Base-by-base conservation (phyloP, 768 basidiomycete genomes). In the Sutorius australiensis region DNA sequence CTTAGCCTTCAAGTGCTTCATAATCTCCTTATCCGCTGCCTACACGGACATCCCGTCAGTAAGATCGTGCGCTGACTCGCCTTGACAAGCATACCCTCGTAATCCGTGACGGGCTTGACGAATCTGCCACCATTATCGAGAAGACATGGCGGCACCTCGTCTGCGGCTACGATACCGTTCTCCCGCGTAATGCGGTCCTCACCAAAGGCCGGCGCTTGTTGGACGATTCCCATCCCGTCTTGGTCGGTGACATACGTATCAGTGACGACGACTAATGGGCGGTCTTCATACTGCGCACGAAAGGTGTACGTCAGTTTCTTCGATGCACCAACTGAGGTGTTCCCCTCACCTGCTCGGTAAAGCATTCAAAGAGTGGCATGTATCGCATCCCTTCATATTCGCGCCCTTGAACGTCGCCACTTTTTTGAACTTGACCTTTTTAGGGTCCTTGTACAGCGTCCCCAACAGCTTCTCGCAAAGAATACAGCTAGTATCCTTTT, bases 191-290 rank as follows among this genome's bases (percentile, higher is more conserved):
- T 82, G 48, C 97, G 89, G 70, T 99, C 97, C 68, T 98, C 95
- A 75, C 97, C 97, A 64, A 97, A 98, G 0, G 89, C 95, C 3
- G 97, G 97, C 2, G 97, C 93, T 74, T 99, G 97, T 69, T 99
- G 97, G 30, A 99, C 97, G 63, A 98, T 95, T 62, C 97, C 97
- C 28, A 97, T 99, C 65, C 97, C 97, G 54, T 93, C 90, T 14
- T 83, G 80, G 61, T 87, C 89, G 3, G 92, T 95, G 44, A 99
- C 95, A 67, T 99, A 99, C 0, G 86, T 86, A 65, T 99, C 97
- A 21, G 81, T 79, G 13, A 99, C 69, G 14, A 99, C 92, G 51
- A 87, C 73, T 77, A 95, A 98, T 0, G 92, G 95, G 61, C 81
- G 84, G 67, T 94, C 92, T 66, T 90, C 88, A 67, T 82, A 98